Evolutionary conservation across 495 filamentous ascomycete species (phyloP), one percentile per base, ranked within the genome.

Genomic region (Jackrogersella minutella): DNA sequence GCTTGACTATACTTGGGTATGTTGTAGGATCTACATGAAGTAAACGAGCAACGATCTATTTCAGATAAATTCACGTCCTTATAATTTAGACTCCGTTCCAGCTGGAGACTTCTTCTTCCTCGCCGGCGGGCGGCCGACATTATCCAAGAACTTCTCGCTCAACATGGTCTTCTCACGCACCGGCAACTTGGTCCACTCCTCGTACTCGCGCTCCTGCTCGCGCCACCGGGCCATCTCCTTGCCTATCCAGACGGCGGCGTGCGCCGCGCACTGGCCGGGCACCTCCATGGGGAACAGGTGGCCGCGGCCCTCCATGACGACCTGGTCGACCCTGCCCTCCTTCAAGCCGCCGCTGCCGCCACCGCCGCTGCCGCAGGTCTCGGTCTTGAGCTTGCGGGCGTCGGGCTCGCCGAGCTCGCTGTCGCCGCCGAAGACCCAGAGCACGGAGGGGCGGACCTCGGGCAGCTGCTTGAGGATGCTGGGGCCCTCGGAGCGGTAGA

Each of bases 271-370:
- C 62, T 84, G 79, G n/a, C 70, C 78, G 10, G 89, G 88, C 47
- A 84, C 83, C 74, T 96, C 92, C 82, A 96, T 90, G 1, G 95
- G 90, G 46, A 97, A 84, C 30, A 97, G 75, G 78, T 99, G 95
- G 1, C 95, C 92, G 11, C 81, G 81, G 0, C 83, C 86, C 46
- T 88, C 78, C 2, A 97, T 72, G 13, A 86, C 79, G 2, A 91
- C 86, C 53, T 89, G 77, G 44, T 84, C 80, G 0, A 97, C 93
- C n/a, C 88, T 79, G 0, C 92, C 90, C n/a, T 82, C 81, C 28
- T 72, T 69, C 2, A 67, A 78, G 1, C 90, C 91, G 1, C 91
- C 91, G 72, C 83, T 89, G 2, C 91, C 91, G n/a, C 89, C 88
- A 1, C 80, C 55, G 0, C 88, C 90, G 0, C 76, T 68, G 2